These are phyloP conservation scores for Salix exigua DNA, from an alignment of 345 rosid genomes.

Conservation along the genomic window DNA sequence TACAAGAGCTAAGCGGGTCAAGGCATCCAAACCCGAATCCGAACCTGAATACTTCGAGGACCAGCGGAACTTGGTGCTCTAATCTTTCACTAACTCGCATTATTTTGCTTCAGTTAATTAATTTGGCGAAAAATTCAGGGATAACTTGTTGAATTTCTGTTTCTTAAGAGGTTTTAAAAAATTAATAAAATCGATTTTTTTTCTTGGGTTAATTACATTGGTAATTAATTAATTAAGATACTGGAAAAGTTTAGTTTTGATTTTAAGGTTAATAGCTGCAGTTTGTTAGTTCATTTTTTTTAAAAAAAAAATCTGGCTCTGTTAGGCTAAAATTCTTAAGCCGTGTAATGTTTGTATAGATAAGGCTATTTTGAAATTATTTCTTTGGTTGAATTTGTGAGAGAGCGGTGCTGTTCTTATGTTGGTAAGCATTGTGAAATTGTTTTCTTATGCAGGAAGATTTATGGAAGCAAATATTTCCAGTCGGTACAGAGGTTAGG, in stretches of 20 bases:
- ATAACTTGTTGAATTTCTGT: not conserved
- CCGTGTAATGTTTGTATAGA: not conserved
- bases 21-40: conserved; percentile 44
- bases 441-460: conserved; percentile 58
- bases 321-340: not conserved
- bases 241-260: not conserved
- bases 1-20: conserved; percentile 48
- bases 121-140: not conserved
- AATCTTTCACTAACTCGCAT: not conserved
- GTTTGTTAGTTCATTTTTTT: not conserved
- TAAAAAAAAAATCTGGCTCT: not conserved
- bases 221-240: not conserved
- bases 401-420: not conserved
- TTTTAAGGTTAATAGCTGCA: not conserved
- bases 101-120: not conserved
- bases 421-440: conserved; percentile 1
- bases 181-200: not conserved
- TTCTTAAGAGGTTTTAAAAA: not conserved
- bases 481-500: conserved; percentile 91
- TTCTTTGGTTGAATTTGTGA: not conserved
- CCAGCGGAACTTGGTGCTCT: conserved; percentile 68
- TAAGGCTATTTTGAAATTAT: not conserved
- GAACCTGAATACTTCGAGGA: conserved; percentile 87
- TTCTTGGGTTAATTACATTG: not conserved
- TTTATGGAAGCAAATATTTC: conserved; percentile 76